These are phyloP conservation scores for Triangularia setosa DNA, from an alignment of 2,329 filamentous ascomycete species.

Conservation along the genomic window DNA sequence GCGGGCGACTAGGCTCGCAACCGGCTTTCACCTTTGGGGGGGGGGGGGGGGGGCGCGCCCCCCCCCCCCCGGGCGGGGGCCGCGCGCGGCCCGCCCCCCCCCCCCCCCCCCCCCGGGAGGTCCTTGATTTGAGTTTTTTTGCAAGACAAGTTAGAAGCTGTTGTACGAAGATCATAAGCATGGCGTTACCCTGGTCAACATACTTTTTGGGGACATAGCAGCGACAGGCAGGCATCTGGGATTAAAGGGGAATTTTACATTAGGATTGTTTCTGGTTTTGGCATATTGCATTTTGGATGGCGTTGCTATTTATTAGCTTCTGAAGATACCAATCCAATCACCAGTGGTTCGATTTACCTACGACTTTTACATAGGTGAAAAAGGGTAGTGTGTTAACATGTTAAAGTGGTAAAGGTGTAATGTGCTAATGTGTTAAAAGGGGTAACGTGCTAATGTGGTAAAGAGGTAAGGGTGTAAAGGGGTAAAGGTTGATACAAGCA, in stretches of 20 bases:
- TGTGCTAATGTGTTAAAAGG: not conserved
- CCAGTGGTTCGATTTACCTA: not conserved
- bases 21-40: too few species aligned
- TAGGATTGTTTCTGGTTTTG: too few species aligned
- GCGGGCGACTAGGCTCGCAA: too few species aligned
- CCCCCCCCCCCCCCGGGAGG: too few species aligned
- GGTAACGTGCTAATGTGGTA: not conserved
- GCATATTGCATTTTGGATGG: not conserved
- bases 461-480: not conserved
- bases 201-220: not conserved
- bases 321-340: not conserved
- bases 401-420: not conserved
- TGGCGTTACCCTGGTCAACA: not conserved
- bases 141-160: not conserved
- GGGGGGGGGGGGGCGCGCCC: too few species aligned
- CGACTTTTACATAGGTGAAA: not conserved
- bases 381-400: not conserved
- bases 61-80: too few species aligned
- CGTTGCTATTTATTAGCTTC: not conserved
- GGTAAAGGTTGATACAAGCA: too few species aligned
- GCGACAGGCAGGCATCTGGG: not conserved
- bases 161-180: constrained; percentile 6
- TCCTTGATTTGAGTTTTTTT: not conserved
- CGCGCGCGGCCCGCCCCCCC: too few species aligned
- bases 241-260: not conserved